These are phyloP conservation scores for Globisporangium heterothallicum DNA, from an alignment of 352 stramenopile species.

Conservation along the genomic window DNA sequence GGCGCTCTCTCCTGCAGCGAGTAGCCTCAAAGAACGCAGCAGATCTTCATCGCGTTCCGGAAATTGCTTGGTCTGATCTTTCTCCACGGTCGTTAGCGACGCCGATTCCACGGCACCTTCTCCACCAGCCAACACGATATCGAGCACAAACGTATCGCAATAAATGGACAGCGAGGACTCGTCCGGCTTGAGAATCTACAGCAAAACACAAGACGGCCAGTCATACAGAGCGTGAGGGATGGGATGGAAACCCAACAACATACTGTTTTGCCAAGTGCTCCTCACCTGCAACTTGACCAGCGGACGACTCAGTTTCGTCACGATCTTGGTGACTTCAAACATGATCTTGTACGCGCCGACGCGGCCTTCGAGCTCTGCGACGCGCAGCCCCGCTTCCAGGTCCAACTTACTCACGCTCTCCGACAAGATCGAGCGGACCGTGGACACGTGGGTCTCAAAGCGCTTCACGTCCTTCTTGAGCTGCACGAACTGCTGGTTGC, in stretches of 20 bases:
- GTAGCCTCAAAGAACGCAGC: slow-evolving; percentile 53
- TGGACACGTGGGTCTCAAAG: slow-evolving; percentile 69
- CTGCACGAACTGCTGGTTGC: slow-evolving; percentile 88
- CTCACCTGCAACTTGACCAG: slow-evolving; percentile 68
- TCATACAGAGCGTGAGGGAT: too few species aligned
- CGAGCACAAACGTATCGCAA: slow-evolving; percentile 86
- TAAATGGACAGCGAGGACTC: slow-evolving; percentile 83
- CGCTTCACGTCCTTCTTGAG: slow-evolving; percentile 79
- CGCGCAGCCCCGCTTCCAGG: slow-evolving; percentile 74
- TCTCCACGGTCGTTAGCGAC: slow-evolving; percentile 79
- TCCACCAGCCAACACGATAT: slow-evolving; percentile 72
- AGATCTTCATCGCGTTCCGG: slow-evolving; percentile 80
- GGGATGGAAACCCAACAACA: too few species aligned
- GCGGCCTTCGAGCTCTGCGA: slow-evolving; percentile 76
- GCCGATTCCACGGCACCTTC: slow-evolving; percentile 71
- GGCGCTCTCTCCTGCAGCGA: slow-evolving; percentile 66
- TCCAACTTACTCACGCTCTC: slow-evolving; percentile 83
- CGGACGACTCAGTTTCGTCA: slow-evolving; percentile 76
- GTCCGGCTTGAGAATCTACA: slow-evolving; percentile 79
- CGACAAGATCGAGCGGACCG: slow-evolving; percentile 63
- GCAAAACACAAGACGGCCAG: background rate
- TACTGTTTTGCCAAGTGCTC: background rate
- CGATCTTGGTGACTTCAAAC: slow-evolving; percentile 88
- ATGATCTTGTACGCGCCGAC: slow-evolving; percentile 86
- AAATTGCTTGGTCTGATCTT: slow-evolving; percentile 84